A percentile compares a stretch with the other conserved stretches of the same genome.
Evolutionary conservation across 768 basidiomycete species (phyloP).

Genomic region (Hericium erinaceus): DNA sequence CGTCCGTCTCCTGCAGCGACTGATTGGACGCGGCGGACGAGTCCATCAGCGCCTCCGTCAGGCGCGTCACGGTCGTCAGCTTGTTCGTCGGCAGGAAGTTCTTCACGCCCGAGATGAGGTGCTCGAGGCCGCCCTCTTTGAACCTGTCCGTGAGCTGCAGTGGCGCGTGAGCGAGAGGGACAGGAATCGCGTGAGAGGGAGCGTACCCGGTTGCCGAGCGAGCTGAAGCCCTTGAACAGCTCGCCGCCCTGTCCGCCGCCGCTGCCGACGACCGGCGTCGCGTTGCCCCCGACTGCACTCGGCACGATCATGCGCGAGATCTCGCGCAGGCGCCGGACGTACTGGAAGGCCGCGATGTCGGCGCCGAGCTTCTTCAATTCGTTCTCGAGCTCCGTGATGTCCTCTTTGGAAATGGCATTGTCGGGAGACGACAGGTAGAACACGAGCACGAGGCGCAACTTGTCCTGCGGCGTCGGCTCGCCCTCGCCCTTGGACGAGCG

Average conservation of each 20-base stretch:
- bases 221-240: conserved; percentile 89
- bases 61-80: conserved; percentile 82
- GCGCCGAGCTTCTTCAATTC: conserved; percentile 79
- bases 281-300: conserved; percentile 44
- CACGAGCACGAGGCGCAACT: conserved; percentile 88
- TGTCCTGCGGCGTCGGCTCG: conserved; percentile 66
- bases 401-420: conserved; percentile 76
- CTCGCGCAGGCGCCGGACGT: conserved; percentile 85
- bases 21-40: conserved; percentile 75
- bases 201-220: conserved; percentile 77
- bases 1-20: conserved; percentile 93
- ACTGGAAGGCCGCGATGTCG: conserved; percentile 78
- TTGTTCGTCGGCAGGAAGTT: conserved; percentile 96
- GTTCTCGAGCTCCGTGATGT: conserved; percentile 78
- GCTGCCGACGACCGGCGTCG: conserved; percentile 58
- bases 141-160: conserved; percentile 80
- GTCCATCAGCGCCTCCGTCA: conserved; percentile 97
- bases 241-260: conserved; percentile 66
- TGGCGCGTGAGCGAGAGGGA: not conserved
- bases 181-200: not conserved
- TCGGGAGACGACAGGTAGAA: conserved; percentile 88
- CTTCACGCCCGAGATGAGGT: conserved; percentile 94
- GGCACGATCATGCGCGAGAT: conserved; percentile 87
- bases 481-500: conserved; percentile 60
- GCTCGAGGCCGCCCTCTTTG: conserved; percentile 94